Conservation (phyloP, 352 stramenopile species). For the Globisporangium nunn region DNA sequence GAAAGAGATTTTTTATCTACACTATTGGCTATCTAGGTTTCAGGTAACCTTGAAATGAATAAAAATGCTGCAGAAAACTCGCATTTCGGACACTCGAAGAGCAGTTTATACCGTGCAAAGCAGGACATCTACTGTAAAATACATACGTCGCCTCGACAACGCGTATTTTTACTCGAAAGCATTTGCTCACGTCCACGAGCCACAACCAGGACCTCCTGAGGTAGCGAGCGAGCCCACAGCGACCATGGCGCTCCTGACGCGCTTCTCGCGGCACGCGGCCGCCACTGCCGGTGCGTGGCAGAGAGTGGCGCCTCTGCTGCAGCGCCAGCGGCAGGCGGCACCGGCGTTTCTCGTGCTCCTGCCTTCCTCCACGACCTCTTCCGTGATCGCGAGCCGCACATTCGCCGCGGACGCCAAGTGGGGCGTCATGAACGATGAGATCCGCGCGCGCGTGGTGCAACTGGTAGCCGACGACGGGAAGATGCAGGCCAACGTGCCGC, state of each 20-base stretch:
- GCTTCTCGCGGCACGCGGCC: background rate
- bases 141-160: no score
- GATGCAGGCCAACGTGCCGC: slow-evolving; percentile 42
- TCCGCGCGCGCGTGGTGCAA: slow-evolving; percentile 41
- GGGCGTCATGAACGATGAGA: slow-evolving; percentile 54
- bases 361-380: background rate
- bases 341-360: background rate
- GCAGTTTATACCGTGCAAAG: no score
- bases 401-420: slow-evolving; percentile 25
- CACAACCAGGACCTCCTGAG: background rate
- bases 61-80: no score
- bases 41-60: no score
- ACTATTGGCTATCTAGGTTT: no score
- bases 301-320: background rate
- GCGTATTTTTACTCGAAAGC: no score
- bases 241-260: slow-evolving; percentile 1
- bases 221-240: background rate
- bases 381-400: background rate
- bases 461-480: slow-evolving; percentile 46
- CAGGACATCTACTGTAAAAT: no score
- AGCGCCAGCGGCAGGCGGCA: background rate
- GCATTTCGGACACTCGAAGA: no score
- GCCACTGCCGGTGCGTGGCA: background rate
- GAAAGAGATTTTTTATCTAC: background rate
- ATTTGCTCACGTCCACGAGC: no score